Evolutionary conservation across 352 stramenopile genomes (phyloP), one percentile per base, ranked within the genome.

Genomic region (Globisporangium splendens): DNA sequence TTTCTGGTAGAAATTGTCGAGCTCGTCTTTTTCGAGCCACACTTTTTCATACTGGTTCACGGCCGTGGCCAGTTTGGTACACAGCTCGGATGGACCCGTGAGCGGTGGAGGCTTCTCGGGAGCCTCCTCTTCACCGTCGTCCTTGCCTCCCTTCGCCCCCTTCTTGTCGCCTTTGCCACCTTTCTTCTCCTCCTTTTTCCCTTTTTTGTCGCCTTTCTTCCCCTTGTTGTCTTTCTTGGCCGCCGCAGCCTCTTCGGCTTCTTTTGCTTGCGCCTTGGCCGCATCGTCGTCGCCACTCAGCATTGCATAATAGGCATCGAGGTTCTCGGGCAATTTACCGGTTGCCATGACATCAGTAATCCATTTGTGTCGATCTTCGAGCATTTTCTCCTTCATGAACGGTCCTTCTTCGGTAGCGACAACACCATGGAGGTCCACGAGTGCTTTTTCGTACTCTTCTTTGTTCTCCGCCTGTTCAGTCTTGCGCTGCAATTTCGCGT

Each of bases 1-100:
- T 63, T 97, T 96, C 69, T 98, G 90, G 54, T 93, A 82, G 63
- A 98, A 95, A 62, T 98, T 97, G 69, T 94, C 75, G 17, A 81
- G 69, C 64, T 98, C 89, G 48, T 96, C 75, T 21, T 86, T 77
- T 48, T 94, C 75, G 39, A 96, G 78, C 92, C 92, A 98, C 31
- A 96, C 75, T 39, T 78, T 75, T 54, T 95, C 81, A 62, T 96
- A 98, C 50, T 89, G 67, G 0, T 57, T 33, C 11, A 95, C 75
- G 12, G 64, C 72, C 5, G 49, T 69, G 31, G 73, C 72, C 49
- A 97, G 82, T 53, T 83, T 83, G 17, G 60, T 70, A n/a, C 89
- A 93, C 18, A 97, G 72, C 58, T 90, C 86, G 3, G 82, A 93
- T n/a, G 85, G 90, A 1, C 86, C 89, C 22, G 89, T 89, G 46